Evolutionary conservation across 345 rosid species (phyloP).

Genomic region (Xanthoceras sorbifolium): DNA sequence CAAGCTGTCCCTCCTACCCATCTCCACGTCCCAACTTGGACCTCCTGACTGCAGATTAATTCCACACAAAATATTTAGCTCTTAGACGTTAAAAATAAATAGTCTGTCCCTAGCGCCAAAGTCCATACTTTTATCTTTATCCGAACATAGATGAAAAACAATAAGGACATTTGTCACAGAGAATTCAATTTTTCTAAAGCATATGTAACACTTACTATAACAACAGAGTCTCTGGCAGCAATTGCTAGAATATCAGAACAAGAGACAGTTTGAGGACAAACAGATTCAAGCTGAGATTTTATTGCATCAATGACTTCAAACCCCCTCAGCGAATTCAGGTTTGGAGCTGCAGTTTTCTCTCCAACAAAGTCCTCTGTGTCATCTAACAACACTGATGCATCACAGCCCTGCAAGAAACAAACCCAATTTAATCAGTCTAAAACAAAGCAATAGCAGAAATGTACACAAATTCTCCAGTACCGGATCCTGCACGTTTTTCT

Average conservation of each 20-base stretch:
- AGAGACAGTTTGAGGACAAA: constrained; percentile 77
- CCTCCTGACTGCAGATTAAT: constrained; percentile 66
- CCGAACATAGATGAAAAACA: too few relatives aligned
- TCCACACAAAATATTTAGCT: neutral
- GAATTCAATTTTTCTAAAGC: neutral
- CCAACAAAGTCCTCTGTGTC: constrained; percentile 59
- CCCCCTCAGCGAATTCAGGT: constrained; percentile 80
- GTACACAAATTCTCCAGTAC: neutral
- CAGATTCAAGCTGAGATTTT: constrained; percentile 64
- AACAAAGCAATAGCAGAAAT: neutral
- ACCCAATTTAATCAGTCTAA: neutral
- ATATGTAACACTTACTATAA: constrained; percentile 43
- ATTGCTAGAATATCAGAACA: constrained; percentile 89
- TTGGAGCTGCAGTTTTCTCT: constrained; percentile 82
- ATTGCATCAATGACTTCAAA: constrained; percentile 77
- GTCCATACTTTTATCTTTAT: neutral
- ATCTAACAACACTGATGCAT: constrained; percentile 77
- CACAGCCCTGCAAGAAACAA: constrained; percentile 68
- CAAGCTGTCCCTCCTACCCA: constrained; percentile 73
- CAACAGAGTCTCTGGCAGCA: constrained; percentile 77
- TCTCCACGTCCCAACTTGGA: constrained; percentile 81
- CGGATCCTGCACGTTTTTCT: too few relatives aligned
- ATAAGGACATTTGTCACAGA: neutral
- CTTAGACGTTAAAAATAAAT: too few relatives aligned
- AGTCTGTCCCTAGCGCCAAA: too few relatives aligned